phyloP scores from a whole-genome alignment of 371 early-diverging fungal species.

The Batrachochytrium dendrobatidis region DNA sequence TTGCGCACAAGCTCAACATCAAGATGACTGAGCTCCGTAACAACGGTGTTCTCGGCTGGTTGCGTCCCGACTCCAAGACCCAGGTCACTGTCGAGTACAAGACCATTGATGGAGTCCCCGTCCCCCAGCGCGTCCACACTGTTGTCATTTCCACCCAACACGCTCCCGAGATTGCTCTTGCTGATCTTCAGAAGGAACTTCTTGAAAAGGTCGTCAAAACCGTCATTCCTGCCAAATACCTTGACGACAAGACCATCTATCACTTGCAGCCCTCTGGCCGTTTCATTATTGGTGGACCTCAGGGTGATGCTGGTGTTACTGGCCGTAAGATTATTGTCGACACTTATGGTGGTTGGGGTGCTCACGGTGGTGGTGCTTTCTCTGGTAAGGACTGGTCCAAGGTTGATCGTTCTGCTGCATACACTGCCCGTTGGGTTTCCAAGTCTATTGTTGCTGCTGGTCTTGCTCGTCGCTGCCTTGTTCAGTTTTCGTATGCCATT shows the following conservation, averaged over 20 bases:
- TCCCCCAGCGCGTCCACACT: constrained; percentile 95
- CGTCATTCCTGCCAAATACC: constrained; percentile 89
- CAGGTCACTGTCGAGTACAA: constrained; percentile 99
- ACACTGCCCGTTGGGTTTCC: constrained; percentile 99
- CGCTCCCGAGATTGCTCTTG: constrained; percentile 78
- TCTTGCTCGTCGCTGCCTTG: constrained; percentile 89
- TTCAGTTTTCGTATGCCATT: constrained; percentile 99
- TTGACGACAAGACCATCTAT: constrained; percentile 87
- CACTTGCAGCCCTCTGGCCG: constrained; percentile 98
- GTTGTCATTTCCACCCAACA: constrained; percentile 99
- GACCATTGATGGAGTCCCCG: constrained; percentile 84
- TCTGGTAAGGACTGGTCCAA: constrained; percentile 99
- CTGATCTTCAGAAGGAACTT: constrained; percentile 78
- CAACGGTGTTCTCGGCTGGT: constrained; percentile 81
- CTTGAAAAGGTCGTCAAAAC: constrained; percentile 89
- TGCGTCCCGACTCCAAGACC: constrained; percentile 99
- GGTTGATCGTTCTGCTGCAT: constrained; percentile 99
- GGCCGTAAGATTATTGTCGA: constrained; percentile 99
- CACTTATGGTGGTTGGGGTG: constrained; percentile 93
- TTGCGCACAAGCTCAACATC: constrained; percentile 96
- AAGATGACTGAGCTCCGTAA: constrained; percentile 93
- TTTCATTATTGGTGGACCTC: constrained; percentile 99
- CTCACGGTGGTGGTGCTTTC: constrained; percentile 99
- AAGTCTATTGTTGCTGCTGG: constrained; percentile 87
- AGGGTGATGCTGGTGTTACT: constrained; percentile 99